Conservation (phyloP, 2,329 filamentous ascomycete genomes). For the Stagonosporopsis chrysanthemi region DNA sequence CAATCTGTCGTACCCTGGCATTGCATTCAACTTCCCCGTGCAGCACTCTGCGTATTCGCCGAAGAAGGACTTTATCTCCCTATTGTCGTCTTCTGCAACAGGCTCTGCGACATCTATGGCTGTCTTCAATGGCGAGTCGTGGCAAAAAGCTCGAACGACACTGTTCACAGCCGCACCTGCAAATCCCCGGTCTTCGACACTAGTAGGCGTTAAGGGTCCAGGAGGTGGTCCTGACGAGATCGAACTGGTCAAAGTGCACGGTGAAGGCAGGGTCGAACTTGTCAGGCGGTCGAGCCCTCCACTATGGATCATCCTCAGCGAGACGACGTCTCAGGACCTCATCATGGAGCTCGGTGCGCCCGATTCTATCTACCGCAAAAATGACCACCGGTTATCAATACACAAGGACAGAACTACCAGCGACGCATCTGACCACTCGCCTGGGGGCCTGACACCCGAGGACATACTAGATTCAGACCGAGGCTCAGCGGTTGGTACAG, state of each 20-base stretch:
- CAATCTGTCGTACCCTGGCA: constrained; percentile 90
- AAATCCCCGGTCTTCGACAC: constrained; percentile 74
- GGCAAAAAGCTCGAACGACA: constrained; percentile 79
- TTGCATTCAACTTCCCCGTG: constrained; percentile 90
- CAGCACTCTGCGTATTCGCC: constrained; percentile 76
- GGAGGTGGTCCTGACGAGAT: constrained; percentile 89
- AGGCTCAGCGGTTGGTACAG: constrained; percentile 43
- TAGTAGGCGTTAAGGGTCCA: constrained; percentile 70
- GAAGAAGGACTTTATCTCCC: constrained; percentile 80
- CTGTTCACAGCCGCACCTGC: constrained; percentile 79
- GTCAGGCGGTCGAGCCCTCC: constrained; percentile 72
- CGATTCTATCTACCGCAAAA: constrained; percentile 92
- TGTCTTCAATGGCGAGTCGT: constrained; percentile 88
- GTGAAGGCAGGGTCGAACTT: constrained; percentile 79
- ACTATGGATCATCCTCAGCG: constrained; percentile 77
- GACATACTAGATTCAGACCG: constrained; percentile 43
- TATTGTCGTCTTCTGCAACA: constrained; percentile 80
- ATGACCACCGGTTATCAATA: constrained; percentile 86
- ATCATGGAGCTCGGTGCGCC: constrained; percentile 90
- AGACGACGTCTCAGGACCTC: constrained; percentile 91
- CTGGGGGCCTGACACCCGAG: constrained; percentile 38
- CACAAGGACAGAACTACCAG: constrained; percentile 60
- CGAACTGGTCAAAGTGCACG: constrained; percentile 78
- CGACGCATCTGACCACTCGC: constrained; percentile 46
- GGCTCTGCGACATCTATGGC: constrained; percentile 85